phyloP scores from a whole-genome alignment of 2,329 filamentous ascomycete species.

The Rhinocladiella mackenziei region DNA sequence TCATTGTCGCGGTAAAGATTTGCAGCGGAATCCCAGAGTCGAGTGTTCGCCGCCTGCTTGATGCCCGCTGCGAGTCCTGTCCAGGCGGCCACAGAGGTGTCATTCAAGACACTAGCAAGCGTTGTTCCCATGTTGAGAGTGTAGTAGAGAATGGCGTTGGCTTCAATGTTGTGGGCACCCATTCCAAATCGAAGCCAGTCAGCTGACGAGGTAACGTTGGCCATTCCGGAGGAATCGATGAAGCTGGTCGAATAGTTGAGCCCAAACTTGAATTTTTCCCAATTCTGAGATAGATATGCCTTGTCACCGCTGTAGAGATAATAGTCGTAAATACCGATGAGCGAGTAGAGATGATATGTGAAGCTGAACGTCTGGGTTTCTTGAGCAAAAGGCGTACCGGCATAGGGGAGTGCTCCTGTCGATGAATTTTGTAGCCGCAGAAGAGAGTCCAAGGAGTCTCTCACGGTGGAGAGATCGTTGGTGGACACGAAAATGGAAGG shows the following conservation, averaged over 20 bases:
- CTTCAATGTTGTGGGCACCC: slow-evolving; percentile 41
- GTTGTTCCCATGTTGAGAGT: slow-evolving; percentile 29
- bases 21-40: slow-evolving; percentile 30
- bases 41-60: slow-evolving; percentile 31
- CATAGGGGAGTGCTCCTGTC: slow-evolving; percentile 45
- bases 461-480: slow-evolving; percentile 49
- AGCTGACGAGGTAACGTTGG: slow-evolving; percentile 43
- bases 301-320: slow-evolving; percentile 43
- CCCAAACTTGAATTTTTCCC: slow-evolving; percentile 44
- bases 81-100: slow-evolving; percentile 28
- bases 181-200: slow-evolving; percentile 52
- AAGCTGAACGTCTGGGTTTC: slow-evolving; percentile 38
- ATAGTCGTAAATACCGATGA: slow-evolving; percentile 46
- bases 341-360: slow-evolving; percentile 54
- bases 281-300: slow-evolving; percentile 40
- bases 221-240: slow-evolving; percentile 42
- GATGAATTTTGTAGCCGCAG: neutral
- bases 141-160: slow-evolving; percentile 45
- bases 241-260: slow-evolving; percentile 41
- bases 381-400: slow-evolving; percentile 43
- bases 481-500: slow-evolving; percentile 54
- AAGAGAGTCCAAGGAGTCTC: slow-evolving; percentile 41
- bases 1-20: slow-evolving; percentile 34
- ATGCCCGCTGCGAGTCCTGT: slow-evolving; percentile 23
- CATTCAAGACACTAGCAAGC: slow-evolving; percentile 28